A percentile compares a stretch with the other conserved stretches of the same genome.
Conservation (phyloP, 148 eudicot species). For the Mesembryanthemum crystallinum region DNA sequence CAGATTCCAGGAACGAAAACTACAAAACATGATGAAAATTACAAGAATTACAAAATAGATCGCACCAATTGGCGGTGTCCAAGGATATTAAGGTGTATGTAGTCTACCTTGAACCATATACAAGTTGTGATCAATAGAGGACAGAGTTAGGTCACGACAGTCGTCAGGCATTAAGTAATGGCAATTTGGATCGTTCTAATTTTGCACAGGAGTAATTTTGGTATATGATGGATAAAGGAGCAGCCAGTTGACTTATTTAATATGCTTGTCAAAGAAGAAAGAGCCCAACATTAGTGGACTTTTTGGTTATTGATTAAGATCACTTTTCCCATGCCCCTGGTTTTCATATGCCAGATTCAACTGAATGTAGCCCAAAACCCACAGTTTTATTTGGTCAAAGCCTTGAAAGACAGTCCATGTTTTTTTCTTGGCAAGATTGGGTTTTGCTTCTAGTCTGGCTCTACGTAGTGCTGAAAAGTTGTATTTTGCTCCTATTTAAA, state of each 20-base stretch:
- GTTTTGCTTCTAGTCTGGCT: not conserved
- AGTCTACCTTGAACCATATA: too few relatives aligned
- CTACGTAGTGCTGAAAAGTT: slow-evolving; percentile 6
- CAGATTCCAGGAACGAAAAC: too few relatives aligned
- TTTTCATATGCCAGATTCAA: slow-evolving; percentile 8
- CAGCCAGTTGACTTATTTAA: slow-evolving; percentile 9
- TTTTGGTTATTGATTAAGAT: not conserved
- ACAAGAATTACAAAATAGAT: too few relatives aligned
- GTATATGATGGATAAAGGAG: not conserved
- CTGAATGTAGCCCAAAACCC: slow-evolving; percentile 3
- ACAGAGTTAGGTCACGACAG: not conserved
- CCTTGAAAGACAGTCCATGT: not conserved
- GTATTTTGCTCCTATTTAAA: slow-evolving; percentile 9
- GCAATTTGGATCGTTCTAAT: not conserved
- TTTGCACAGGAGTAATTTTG: not conserved
- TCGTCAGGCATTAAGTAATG: not conserved
- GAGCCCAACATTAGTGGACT: not conserved
- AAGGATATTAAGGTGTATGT: too few relatives aligned
- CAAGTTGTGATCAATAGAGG: too few relatives aligned
- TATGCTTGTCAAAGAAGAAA: slow-evolving; percentile 13
- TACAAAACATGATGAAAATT: too few relatives aligned
- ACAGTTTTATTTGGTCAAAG: not conserved
- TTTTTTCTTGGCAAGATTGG: too few relatives aligned
- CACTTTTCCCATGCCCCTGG: slow-evolving; percentile 12
- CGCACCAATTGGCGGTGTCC: too few relatives aligned